Base-by-base conservation (phyloP, 2,329 filamentous ascomycete species). In the Diaporthe helianthi region DNA sequence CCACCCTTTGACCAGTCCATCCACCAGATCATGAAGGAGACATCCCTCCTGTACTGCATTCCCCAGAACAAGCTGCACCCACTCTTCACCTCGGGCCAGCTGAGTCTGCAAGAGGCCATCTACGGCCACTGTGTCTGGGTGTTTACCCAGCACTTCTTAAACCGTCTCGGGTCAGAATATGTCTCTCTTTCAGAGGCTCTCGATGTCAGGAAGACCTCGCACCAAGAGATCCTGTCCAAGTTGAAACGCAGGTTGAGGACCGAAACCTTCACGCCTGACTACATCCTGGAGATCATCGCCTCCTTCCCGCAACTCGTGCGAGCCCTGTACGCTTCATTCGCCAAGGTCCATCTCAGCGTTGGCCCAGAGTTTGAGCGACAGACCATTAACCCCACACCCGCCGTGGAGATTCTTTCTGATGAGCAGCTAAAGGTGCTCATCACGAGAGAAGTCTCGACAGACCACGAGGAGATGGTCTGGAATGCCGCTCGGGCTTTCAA, bases 401-500 rank as follows among this genome's bases (percentile, higher is more conserved):
- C 83, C 1, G 82, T 85, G 6, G 87, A 94, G 78, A 90, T 96
- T n/a, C 82, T 97, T 29, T 92, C 90, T 10, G 92, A 96, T 73
- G 84, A 84, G 24, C 87, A 89, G 76, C 86, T 97, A 47, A 90
- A 93, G 80, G 89, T 92, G 63, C 85, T 91, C 73, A 96, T 97
- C 77, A 87, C 91, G 71, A 91, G 89, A 78, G 92, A 91, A n/a
- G 91, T 93, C 22, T 87, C 86, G 70, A 98, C 97, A 77, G 95
- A 99, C 83, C 94, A 99, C 81, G 94, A 99, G 78, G 92, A 95
- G 78, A 97, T 98, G 90, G 96, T 99, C 74, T 97, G 99, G 93
- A 93, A 90, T 51, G 93, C 94, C 19, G 98, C 99, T 88, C 90
- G 93, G 67, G 90, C 96, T 72, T 99, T 99, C 89, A 99, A 99